Percentiles rank a stretch among this genome's conserved stretches.
These are phyloP conservation scores for Cydonia oblonga DNA, from an alignment of 331 rosid species.

Conservation along the genomic window DNA sequence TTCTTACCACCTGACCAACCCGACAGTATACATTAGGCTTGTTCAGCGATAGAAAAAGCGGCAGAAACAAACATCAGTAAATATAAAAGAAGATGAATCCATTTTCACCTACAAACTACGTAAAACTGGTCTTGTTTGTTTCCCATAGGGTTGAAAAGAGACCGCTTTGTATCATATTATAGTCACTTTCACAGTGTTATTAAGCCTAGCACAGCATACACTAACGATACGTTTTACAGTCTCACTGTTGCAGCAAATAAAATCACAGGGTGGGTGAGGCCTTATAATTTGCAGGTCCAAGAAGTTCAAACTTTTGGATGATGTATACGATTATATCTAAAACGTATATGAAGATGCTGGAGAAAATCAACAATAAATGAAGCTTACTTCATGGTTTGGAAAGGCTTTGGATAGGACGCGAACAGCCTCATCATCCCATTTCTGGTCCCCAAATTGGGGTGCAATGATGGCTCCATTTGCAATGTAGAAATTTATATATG, in stretches of 20 bases:
- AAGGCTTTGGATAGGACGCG: constrained; percentile 57
- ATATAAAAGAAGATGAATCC: background rate
- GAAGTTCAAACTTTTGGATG: background rate
- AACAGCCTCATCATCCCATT: constrained; percentile 75
- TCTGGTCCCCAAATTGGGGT: constrained; percentile 84
- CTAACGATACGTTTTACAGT: background rate
- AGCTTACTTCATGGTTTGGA: constrained; percentile 61
- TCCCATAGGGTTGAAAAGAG: background rate
- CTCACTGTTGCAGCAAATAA: background rate
- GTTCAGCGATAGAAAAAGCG: background rate
- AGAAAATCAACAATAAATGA: constrained; percentile 3
- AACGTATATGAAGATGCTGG: background rate
- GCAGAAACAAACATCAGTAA: background rate
- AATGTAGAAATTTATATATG: constrained; percentile 87
- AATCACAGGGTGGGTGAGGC: background rate
- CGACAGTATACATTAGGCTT: background rate
- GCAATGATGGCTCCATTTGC: constrained; percentile 69
- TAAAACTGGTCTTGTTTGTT: background rate
- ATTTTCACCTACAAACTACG: background rate
- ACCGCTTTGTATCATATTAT: background rate
- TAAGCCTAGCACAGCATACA: background rate
- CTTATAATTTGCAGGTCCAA: background rate
- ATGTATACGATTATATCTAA: background rate
- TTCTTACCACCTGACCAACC: constrained; percentile 28
- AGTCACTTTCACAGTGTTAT: background rate